Percentiles rank a stretch among this genome's conserved stretches.
Conservation (phyloP, 202 grass and related monocot genomes). For the Panicum hallii region DNA sequence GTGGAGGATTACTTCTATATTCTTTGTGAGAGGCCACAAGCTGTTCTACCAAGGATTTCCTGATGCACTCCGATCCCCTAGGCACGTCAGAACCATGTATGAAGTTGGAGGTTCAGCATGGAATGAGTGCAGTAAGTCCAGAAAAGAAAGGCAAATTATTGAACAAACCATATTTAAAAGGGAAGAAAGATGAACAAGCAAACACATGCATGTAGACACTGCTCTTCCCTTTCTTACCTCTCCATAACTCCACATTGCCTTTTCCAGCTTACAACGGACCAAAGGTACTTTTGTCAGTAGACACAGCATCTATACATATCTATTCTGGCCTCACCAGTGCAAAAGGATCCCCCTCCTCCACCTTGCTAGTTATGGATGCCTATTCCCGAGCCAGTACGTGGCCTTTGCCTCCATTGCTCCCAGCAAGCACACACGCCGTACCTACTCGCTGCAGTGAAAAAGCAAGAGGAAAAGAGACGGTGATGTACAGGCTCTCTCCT, state of each 20-base stretch:
- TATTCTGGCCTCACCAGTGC: conserved; percentile 43
- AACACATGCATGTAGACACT: conserved; percentile 32
- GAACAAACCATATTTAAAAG: conserved; percentile 28
- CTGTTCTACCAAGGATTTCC: not conserved
- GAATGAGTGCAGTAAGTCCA: not conserved
- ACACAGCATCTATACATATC: conserved; percentile 64
- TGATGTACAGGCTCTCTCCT: conserved; percentile 9
- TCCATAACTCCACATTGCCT: conserved; percentile 46
- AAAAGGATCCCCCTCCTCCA: conserved; percentile 48
- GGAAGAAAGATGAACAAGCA: conserved; percentile 31
- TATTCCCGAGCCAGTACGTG: conserved; percentile 44
- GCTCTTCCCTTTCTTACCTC: conserved; percentile 20
- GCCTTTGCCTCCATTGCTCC: conserved; percentile 50
- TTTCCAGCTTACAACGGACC: conserved; percentile 62
- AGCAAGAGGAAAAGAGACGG: conserved; percentile 22
- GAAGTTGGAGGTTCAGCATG: not conserved
- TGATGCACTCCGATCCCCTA: too few species aligned
- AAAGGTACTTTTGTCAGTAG: conserved; percentile 56
- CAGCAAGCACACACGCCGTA: conserved; percentile 51
- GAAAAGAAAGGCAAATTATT: conserved; percentile 29
- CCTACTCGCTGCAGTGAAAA: conserved; percentile 62
- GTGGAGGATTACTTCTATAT: not conserved
- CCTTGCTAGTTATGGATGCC: conserved; percentile 61
- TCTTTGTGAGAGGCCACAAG: not conserved
- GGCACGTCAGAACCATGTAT: conserved; percentile 16